Conservation (phyloP, 208 protist genomes). For the Porcisia hertigi region DNA sequence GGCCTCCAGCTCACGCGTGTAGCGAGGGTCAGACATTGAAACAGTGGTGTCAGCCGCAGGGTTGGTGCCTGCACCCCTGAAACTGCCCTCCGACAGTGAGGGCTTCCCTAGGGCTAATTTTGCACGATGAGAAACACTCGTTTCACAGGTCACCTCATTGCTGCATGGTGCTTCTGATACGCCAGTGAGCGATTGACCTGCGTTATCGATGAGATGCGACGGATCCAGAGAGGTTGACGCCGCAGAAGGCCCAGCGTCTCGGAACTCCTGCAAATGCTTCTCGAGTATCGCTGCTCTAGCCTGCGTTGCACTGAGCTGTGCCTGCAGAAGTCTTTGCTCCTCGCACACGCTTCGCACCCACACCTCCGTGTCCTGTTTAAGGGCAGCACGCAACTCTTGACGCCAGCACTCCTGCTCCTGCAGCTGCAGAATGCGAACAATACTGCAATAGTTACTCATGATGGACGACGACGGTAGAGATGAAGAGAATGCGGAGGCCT, state of each 20-base stretch:
- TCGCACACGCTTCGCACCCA: slow-evolving; percentile 25
- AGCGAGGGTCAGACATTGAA: slow-evolving; percentile 1
- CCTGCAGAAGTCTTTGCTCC: slow-evolving; percentile 25
- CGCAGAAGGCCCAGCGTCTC: neutral
- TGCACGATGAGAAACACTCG: neutral
- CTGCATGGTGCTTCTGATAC: neutral
- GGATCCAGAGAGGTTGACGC: neutral
- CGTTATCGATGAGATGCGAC: neutral
- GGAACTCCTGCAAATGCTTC: slow-evolving; percentile 10
- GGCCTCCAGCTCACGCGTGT: slow-evolving; percentile 16
- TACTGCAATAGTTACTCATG: slow-evolving; percentile 5
- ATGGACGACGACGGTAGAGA: neutral
- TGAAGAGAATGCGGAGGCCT: neutral
- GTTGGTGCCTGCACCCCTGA: neutral
- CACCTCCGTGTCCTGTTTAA: slow-evolving; percentile 22
- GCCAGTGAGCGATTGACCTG: neutral
- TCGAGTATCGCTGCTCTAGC: slow-evolving; percentile 12
- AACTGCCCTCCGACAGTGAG: neutral
- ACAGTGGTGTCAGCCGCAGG: neutral
- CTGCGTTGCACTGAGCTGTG: slow-evolving; percentile 15
- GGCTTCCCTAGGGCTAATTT: neutral
- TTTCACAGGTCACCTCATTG: neutral
- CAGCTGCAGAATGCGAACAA: slow-evolving; percentile 14
- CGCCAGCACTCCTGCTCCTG: slow-evolving; percentile 15
- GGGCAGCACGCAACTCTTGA: slow-evolving; percentile 8